Evolutionary conservation across 768 basidiomycete genomes (phyloP).

Genomic region (Phallus indusiatus): DNA sequence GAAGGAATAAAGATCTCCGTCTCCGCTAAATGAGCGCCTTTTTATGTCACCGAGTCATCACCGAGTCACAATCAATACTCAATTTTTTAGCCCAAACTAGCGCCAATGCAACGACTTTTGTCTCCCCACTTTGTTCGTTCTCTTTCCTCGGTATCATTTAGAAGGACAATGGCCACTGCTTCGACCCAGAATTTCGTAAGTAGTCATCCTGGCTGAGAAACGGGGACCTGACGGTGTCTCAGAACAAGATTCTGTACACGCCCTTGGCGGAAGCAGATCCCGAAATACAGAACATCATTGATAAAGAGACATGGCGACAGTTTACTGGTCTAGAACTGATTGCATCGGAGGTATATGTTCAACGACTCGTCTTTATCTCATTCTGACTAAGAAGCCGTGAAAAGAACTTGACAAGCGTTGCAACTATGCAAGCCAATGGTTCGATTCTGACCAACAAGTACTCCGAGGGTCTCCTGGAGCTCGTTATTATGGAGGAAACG

Average conservation of each 20-base stretch:
- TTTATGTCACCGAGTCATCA: too few relatives aligned
- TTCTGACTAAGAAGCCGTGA: background rate
- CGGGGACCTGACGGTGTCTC: background rate
- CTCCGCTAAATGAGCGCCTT: too few relatives aligned
- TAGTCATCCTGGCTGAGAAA: background rate
- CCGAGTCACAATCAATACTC: too few relatives aligned
- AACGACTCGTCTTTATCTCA: background rate
- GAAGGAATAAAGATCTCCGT: too few relatives aligned
- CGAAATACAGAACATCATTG: constrained; percentile 93
- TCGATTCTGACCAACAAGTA: constrained; percentile 99
- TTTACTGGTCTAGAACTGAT: constrained; percentile 97
- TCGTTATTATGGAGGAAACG: constrained; percentile 96
- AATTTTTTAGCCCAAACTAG: background rate
- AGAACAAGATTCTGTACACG: constrained; percentile 91
- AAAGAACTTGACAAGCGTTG: constrained; percentile 92
- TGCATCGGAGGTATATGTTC: constrained; percentile 77
- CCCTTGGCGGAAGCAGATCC: constrained; percentile 89
- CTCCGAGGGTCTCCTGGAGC: constrained; percentile 97
- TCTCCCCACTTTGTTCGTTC: background rate
- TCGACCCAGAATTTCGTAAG: constrained; percentile 46
- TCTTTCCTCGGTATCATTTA: background rate
- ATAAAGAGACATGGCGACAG: constrained; percentile 98
- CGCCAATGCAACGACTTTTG: constrained; percentile 6
- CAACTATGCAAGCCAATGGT: constrained; percentile 97
- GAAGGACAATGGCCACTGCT: constrained; percentile 31